Base-by-base conservation (phyloP, 352 stramenopile genomes). In the Phytophthora rubi region DNA sequence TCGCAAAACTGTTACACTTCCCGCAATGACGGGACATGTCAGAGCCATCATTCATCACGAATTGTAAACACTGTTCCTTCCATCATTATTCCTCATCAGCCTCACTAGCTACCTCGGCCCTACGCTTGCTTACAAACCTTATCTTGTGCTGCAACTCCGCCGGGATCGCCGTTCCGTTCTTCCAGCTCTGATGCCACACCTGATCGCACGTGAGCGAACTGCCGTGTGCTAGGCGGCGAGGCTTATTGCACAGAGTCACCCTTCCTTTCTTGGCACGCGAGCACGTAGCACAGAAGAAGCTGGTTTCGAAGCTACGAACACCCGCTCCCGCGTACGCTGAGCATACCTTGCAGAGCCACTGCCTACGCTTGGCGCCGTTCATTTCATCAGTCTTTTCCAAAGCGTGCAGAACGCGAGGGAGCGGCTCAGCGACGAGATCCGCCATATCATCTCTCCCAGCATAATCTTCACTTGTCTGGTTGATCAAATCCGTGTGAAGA, bases 311-410 rank as follows among this genome's bases (percentile, higher is more conserved):
- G 60, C 64, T 77, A 16, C 52, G 21, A 4, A 52, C 30, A 32
- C 59, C 52, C 39, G 63, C 32, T 4, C 68, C 62, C 7, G 44
- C 45, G 26, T 30, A 30, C 26, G 26, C 26, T 30, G 62, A 75
- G 62, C 66, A 79, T 3, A 77, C 70, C 28, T 77, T 73, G 33
- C 63, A 69, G 4, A 65, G 18, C 26, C 68, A 73, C 26, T 79
- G 71, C 10, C 71, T 26, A 1, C 48, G 54, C 53, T 75, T 75
- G 13, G 12, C 12, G 1, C 68, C 44, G 35, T 73, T 70, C 47
- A 53, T 72, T 39, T 72, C 26, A 30, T 4, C 26, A 30, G 61
- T 79, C 6, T 70, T 53, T 30, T 59, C 33, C 1, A 75, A 10
- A 1, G 54, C 51, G 49, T 79, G 66, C 0, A n/a, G 15, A 0